These are phyloP conservation scores for Trebouxia gelatinosa DNA, from an alignment of 163 green algal species.

Conservation along the genomic window DNA sequence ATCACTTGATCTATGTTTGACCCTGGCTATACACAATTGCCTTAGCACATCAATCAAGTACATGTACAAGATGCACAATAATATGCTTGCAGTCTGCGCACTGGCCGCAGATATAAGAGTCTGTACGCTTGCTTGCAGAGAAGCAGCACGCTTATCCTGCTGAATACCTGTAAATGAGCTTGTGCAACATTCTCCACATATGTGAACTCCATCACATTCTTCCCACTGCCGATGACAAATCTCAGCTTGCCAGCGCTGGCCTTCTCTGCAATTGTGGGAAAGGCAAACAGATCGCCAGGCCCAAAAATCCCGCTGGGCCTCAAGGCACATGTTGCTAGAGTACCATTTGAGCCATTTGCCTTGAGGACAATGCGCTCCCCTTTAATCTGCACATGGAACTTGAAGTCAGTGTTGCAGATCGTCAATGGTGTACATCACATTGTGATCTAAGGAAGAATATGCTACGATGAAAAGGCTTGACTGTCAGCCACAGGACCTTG, in stretches of 20 bases:
- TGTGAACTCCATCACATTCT: conserved; percentile 88
- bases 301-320: conserved; percentile 89
- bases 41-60: no score
- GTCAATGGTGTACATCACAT: background rate
- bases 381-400: conserved; percentile 44
- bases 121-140: background rate
- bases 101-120: background rate
- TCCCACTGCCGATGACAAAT: conserved; percentile 85
- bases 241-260: conserved; percentile 85
- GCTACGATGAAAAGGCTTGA: background rate
- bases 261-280: conserved; percentile 75
- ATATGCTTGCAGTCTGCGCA: background rate
- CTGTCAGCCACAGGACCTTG: background rate
- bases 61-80: background rate
- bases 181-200: conserved; percentile 92
- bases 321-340: conserved; percentile 70
- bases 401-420: no score
- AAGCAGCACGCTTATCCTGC: background rate
- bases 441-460: background rate
- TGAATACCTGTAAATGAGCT: conserved; percentile 42
- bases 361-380: conserved; percentile 77
- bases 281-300: conserved; percentile 78
- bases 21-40: background rate
- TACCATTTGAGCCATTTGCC: conserved; percentile 61
- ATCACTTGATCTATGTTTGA: background rate